Base-by-base conservation (phyloP, 805 yeast genomes). In the Jamesozyma piceae region DNA sequence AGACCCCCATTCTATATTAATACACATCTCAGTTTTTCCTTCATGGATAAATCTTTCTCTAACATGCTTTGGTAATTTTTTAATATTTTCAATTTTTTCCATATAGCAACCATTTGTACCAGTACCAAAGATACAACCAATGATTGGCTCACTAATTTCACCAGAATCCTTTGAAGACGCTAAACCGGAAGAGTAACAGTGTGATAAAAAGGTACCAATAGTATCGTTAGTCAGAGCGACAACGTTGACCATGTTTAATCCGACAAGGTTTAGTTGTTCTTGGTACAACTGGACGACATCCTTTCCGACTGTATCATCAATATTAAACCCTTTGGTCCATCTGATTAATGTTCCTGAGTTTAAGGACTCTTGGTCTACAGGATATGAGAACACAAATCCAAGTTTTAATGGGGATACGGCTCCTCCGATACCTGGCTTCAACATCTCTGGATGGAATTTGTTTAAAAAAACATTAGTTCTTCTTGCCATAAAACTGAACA, bases 1-100 rank as follows among this genome's bases (percentile, higher is more conserved):
- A 35, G 96, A 87, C 49, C 97, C 97, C 96, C 97, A 92, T 66
- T 92, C 98, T 37, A 96, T 89, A 67, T 89, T 89, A 54, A 89
- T 74, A 49, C 87, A 83, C 96, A 89, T 89, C 49, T 80, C 78
- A 2, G 71, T 68, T 41, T 73, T 70, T 29, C 77, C 80, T 39
- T 65, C 58, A 42, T 58, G 64, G 18, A 58, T 40, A 53, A 73
- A 63, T 18, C 58, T 60, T 21, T 56, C 63, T 37, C 63, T 63
- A 13, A 63, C 43, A 28, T 67, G 64, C 2, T 73, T 70, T n/a
- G 78, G 75, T 48, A 89, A 69, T 65, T 92, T 90, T 43, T 74
- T 75, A 52, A 92, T 84, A 43, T 80, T 74, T 34, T 75, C 79
- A 41, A 88, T 62, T 43, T 76, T 72, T 64, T 90, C 98, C 59